Evolutionary conservation across 441 rosid genomes (phyloP), one percentile per base, ranked within the genome.

Genomic region (Sinapis alba): DNA sequence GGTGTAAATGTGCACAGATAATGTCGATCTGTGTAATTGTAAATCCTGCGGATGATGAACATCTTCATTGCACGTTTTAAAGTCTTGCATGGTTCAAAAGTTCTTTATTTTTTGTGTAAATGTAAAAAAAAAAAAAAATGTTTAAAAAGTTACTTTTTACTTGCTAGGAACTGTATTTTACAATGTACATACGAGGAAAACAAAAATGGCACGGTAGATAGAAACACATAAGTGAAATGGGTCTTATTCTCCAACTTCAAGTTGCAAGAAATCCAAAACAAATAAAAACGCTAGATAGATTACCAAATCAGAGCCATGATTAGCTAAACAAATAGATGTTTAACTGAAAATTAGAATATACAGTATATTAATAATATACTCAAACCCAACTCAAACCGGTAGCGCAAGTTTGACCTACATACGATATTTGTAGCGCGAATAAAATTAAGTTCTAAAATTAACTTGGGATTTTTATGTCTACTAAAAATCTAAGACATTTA

Each of bases 281-380:
- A 8, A 34, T 34, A 34, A 34, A 34, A 34, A 34, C 38, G 38
- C 38, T 34, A 34, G 38, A 34, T 34, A 21, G 30, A 20, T 9
- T 63, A 24, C 62, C 62, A 23, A 72, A 72, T 53, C 6, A 63
- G 56, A 72, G 36, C 69, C 19, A 7, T 16, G 70, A 24, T 54
- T 26, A 63, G 64, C 76, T 38, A 63, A 36, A 54, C 20, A 53
- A 72, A 53, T 72, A 23, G 63, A 64, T 41, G 43, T 36, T 12
- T 72, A 36, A 72, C 62, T 36, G 21, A 63, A 51, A 11, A 9
- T 51, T 12, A 53, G 10, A 7, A 36, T 2, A 34, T 34, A 34
- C 38, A 8, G 38, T 34, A 34, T 34, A 34, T 34, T 34, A n/a
- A n/a, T n/a, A n/a, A n/a, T n/a, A n/a, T n/a, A n/a, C n/a, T n/a